phyloP scores from a whole-genome alignment of 225 moss, liverwort and hornwort genomes.

The Pleurozium schreberi region DNA sequence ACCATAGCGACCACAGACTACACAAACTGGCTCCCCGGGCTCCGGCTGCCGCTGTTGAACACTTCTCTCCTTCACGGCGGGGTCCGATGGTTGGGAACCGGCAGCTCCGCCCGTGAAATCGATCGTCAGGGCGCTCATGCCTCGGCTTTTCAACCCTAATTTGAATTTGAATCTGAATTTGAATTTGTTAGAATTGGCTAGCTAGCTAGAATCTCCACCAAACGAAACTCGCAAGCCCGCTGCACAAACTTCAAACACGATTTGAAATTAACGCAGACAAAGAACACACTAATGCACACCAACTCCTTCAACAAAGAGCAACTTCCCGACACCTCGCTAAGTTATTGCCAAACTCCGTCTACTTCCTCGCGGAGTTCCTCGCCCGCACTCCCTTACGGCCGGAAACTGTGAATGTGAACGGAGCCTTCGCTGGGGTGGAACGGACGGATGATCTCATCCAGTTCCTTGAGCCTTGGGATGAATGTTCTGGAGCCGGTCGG shows the following conservation, averaged over 20 bases:
- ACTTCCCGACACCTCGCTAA: not conserved
- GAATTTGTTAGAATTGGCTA: not conserved
- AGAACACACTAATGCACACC: not conserved
- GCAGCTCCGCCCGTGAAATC: not conserved
- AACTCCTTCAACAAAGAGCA: not conserved
- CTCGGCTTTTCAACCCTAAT: not conserved
- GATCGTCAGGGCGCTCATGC: not conserved
- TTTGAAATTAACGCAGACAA: not conserved
- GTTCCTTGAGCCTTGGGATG: not conserved
- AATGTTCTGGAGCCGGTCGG: not conserved
- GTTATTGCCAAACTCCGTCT: not conserved
- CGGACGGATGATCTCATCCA: not conserved
- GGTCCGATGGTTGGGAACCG: not conserved
- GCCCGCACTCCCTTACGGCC: too few relatives aligned
- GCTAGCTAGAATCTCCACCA: not conserved
- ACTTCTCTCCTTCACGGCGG: conserved; percentile 46
- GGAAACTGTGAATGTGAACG: not conserved
- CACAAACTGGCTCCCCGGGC: conserved; percentile 68
- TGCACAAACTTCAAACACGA: not conserved
- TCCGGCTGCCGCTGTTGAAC: conserved; percentile 55
- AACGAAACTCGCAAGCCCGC: not conserved
- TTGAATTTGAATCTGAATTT: not conserved
- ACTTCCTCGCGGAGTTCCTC: too few relatives aligned
- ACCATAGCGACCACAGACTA: conserved; percentile 79
- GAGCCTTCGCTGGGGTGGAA: not conserved